Evolutionary conservation across 2,329 filamentous ascomycete genomes (phyloP).

Genomic region (Fusarium kyushuense): DNA sequence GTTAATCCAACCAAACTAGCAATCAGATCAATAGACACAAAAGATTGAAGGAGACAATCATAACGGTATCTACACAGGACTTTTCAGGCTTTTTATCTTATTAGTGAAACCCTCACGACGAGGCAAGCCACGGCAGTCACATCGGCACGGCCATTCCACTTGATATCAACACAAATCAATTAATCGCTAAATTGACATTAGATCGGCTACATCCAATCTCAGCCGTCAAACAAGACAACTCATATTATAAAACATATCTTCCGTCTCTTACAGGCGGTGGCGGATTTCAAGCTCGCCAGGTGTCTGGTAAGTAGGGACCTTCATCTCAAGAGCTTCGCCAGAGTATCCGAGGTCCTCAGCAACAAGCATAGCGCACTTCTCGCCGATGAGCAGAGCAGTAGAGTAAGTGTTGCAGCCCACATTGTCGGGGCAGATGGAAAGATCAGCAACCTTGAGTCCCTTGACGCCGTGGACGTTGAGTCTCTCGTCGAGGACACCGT

Average conservation of each 20-base stretch:
- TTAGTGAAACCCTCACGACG: neutral
- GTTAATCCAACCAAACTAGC: too few species aligned
- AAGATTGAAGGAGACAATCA: too few species aligned
- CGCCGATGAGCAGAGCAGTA: constrained; percentile 40
- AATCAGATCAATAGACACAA: neutral
- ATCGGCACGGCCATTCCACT: neutral
- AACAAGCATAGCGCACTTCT: constrained; percentile 67
- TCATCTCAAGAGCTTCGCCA: constrained; percentile 81
- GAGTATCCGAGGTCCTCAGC: constrained; percentile 81
- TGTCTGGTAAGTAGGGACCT: constrained; percentile 73
- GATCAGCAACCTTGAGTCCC: constrained; percentile 81
- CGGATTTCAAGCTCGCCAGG: constrained; percentile 60
- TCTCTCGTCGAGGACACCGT: constrained; percentile 81
- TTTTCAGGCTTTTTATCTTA: neutral
- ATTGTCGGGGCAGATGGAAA: constrained; percentile 83
- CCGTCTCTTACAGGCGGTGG: constrained; percentile 54
- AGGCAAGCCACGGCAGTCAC: neutral
- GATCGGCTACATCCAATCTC: constrained; percentile 14
- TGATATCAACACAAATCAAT: neutral
- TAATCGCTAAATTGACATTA: constrained; percentile 28
- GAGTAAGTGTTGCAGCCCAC: constrained; percentile 75
- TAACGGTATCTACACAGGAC: neutral
- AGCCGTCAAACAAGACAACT: neutral
- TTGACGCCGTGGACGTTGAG: constrained; percentile 83
- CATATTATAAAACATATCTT: neutral